These are phyloP conservation scores for Solanum arcanum DNA, from an alignment of 257 asterid species.

Conservation along the genomic window DNA sequence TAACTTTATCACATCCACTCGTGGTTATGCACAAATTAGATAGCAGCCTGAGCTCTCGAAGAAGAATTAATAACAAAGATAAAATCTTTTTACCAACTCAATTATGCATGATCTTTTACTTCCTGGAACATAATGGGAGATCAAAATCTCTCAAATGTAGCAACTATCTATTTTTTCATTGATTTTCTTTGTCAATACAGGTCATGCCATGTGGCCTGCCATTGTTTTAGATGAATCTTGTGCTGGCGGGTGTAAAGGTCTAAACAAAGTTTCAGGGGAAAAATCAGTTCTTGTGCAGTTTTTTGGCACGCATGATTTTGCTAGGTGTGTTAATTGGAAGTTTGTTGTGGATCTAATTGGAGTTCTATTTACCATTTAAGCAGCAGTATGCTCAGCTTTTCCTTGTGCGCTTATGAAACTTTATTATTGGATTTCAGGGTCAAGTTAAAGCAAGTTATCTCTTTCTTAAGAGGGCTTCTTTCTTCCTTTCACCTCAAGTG, in stretches of 20 bases:
- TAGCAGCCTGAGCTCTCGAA: not conserved
- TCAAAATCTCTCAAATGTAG: not conserved
- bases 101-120: not conserved
- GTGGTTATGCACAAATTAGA: not conserved
- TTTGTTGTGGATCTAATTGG: not conserved
- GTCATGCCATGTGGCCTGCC: slow-evolving; percentile 99
- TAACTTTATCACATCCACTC: not conserved
- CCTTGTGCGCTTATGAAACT: slow-evolving; percentile 6
- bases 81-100: not conserved
- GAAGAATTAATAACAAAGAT: not conserved
- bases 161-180: not conserved
- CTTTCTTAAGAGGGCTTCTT: slow-evolving; percentile 87
- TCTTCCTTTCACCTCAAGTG: slow-evolving; percentile 84
- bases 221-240: slow-evolving; percentile 75
- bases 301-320: slow-evolving; percentile 98
- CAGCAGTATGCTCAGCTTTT: not conserved
- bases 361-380: not conserved
- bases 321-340: slow-evolving; percentile 44
- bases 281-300: slow-evolving; percentile 85
- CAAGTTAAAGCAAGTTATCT: slow-evolving; percentile 53
- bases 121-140: not conserved
- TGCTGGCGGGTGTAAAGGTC: slow-evolving; percentile 53
- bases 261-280: slow-evolving; percentile 63
- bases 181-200: slow-evolving; percentile 25
- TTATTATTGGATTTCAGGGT: slow-evolving; percentile 43